Base-by-base conservation (phyloP, 371 early-diverging fungal species). In the Rhizopus microsporus region DNA sequence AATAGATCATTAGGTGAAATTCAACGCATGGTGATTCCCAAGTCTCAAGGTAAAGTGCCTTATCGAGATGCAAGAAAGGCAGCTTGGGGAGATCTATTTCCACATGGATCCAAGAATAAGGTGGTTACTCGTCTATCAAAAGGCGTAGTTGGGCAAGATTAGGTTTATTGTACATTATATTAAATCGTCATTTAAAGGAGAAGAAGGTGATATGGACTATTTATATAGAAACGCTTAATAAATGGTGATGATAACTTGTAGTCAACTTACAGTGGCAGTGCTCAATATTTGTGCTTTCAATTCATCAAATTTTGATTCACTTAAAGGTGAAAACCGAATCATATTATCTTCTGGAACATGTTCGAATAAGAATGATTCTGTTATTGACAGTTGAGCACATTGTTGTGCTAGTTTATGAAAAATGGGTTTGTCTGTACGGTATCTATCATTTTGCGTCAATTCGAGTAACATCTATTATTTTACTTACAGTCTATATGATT, bases 31-130 rank as follows among this genome's bases (percentile, higher is more conserved):
- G 71, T 84, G 9, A 87, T 89, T 51, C 86, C 92, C 3, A 89
- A 87, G 58, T 86, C 88, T 4, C 88, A 88, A 61, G 85, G 88
- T 53, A 92, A 89, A 67, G 67, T 86, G 37, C 78, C 80, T 4
- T 93, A 88, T 65, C 64, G 88, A 16, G 93, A 91, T 70, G 90
- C 91, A 2, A 77, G 90, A 40, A 92, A 93, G 70, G 75, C 83
- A 0, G 78, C 68, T 63, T 93, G 93, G 93, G 93, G 92, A 44
- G 93, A 93, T 59, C 57, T 90, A 32, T 89, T 91, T 61, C 93
- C 93, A 49, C 89, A 92, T 62, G 54, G 54, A n/a, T 78, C 88
- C 29, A 89, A 89, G 54, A 86, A 85, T 48, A 74, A 74, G 50
- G 51, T 67, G 2, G 66, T 75, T 0, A 72, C 74, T 10, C 69